Evolutionary conservation across 2,329 filamentous ascomycete genomes (phyloP).

Genomic region (Pyricularia sp.): DNA sequence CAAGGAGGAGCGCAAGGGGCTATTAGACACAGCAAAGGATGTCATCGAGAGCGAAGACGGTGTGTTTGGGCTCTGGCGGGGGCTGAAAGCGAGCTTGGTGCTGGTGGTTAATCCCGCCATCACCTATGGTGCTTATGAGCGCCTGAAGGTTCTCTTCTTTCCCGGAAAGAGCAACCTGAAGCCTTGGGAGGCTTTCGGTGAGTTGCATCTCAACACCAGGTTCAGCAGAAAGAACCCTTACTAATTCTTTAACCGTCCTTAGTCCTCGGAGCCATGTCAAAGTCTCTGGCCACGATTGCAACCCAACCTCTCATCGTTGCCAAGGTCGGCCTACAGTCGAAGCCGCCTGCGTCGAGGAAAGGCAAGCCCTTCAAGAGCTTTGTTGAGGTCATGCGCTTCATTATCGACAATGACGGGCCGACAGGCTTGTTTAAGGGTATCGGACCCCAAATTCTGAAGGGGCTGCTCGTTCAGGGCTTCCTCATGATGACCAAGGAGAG

Average conservation of each 20-base stretch:
- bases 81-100: constrained; percentile 89
- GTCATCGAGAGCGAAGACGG: constrained; percentile 89
- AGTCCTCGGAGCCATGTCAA: constrained; percentile 91
- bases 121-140: constrained; percentile 94
- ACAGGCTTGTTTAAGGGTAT: constrained; percentile 94
- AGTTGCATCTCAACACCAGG: constrained; percentile 27
- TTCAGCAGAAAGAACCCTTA: neutral
- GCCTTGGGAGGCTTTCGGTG: constrained; percentile 85
- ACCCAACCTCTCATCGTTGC: constrained; percentile 96
- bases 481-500: constrained; percentile 99
- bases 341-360: constrained; percentile 71
- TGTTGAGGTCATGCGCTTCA: constrained; percentile 88
- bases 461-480: constrained; percentile 85
- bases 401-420: constrained; percentile 77
- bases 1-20: constrained; percentile 74
- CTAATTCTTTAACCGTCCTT: neutral
- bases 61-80: constrained; percentile 82
- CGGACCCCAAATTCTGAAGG: constrained; percentile 86
- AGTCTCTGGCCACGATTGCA: constrained; percentile 79
- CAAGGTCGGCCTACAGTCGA: constrained; percentile 93
- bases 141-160: constrained; percentile 69
- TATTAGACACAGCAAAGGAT: constrained; percentile 80
- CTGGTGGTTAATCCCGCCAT: constrained; percentile 95
- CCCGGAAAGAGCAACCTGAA: constrained; percentile 66
- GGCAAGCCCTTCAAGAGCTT: constrained; percentile 94